Evolutionary conservation across 1,139 yeast species (phyloP), one percentile per base, ranked within the genome.

Genomic region (Candida freyschussii): DNA sequence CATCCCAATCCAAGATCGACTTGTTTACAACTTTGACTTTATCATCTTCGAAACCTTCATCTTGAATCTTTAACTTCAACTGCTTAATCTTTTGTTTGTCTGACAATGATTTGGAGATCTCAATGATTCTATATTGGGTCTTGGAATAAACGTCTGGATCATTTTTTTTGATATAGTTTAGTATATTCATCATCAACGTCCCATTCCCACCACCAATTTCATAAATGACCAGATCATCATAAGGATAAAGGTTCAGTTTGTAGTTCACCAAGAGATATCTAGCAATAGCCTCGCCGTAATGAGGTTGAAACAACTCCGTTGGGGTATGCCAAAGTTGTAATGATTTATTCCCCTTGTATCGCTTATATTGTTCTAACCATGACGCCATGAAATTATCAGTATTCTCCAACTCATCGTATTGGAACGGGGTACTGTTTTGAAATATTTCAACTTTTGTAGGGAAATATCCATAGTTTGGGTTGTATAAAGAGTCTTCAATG

Each of bases 151-250:
- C 76, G 26, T 81, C 87, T 0, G 94, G 91, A 41, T 80, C 81
- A 13, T 69, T 63, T 16, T 60, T 62, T 40, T 75, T 67, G 41
- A 85, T 70, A 52, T 69, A 85, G 48, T 78, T 78, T 45, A 85
- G 59, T n/a, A 85, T 72, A 50, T 85, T 80, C 39, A 73, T 59
- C 95, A 85, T 85, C 37, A 85, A 58, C 0, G 95, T 85, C 34
- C 95, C 95, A 50, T 85, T 85, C 44, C 95, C 95, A 22, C 91
- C 95, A 37, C 95, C 95, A 70, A 84, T 76, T 59, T 86, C 96
- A 57, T 84, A 86, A 11, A 85, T 81, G 7, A 77, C 65, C 30
- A 85, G 62, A 46, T 79, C 86, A 22, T 71, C 62, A 45, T 75
- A 73, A 1, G 85, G 84, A 43, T 72, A 78, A n/a, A 76, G 66